Percentiles rank a stretch among this genome's conserved stretches.
Evolutionary conservation across 495 filamentous ascomycete species (phyloP).

Genomic region (Lophiostoma macrostomum): DNA sequence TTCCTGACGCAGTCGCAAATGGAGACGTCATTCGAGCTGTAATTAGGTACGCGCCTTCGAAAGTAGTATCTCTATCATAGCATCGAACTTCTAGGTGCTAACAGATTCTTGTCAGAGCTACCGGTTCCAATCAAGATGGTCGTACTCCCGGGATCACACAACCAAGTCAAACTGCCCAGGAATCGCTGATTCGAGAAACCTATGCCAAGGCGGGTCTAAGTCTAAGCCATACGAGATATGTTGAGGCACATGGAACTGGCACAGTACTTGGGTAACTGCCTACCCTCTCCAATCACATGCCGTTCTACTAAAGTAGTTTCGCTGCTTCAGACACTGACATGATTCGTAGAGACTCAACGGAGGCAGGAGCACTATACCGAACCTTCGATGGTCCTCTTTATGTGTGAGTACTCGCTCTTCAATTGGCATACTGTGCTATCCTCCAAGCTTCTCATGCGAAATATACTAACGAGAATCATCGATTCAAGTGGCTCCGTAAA

Average conservation of each 20-base stretch:
- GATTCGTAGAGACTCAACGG: too few relatives aligned
- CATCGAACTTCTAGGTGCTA: too few relatives aligned
- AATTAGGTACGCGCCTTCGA: too few relatives aligned
- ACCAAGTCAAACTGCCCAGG: slow-evolving; percentile 13
- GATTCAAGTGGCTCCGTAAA: slow-evolving; percentile 26
- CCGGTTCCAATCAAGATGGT: slow-evolving; percentile 47
- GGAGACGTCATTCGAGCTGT: slow-evolving; percentile 46
- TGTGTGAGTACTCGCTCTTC: slow-evolving; percentile 3
- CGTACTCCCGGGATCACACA: slow-evolving; percentile 37
- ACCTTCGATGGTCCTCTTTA: slow-evolving; percentile 14
- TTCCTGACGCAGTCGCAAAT: slow-evolving; percentile 33
- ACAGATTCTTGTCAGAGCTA: too few relatives aligned
- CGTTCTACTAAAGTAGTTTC: too few relatives aligned
- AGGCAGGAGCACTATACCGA: too few relatives aligned
- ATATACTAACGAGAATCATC: neutral
- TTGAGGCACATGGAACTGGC: slow-evolving; percentile 39
- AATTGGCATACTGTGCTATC: too few relatives aligned
- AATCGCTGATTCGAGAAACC: slow-evolving; percentile 4
- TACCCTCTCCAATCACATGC: too few relatives aligned
- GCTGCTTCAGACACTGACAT: too few relatives aligned
- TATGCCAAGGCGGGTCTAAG: slow-evolving; percentile 36
- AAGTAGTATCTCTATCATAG: too few relatives aligned
- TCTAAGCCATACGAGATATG: neutral
- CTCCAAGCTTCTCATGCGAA: too few relatives aligned
- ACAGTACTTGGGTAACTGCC: slow-evolving; percentile 28